phyloP scores from a whole-genome alignment of 75 land plant genomes.

The Sequoia sempervirens region DNA sequence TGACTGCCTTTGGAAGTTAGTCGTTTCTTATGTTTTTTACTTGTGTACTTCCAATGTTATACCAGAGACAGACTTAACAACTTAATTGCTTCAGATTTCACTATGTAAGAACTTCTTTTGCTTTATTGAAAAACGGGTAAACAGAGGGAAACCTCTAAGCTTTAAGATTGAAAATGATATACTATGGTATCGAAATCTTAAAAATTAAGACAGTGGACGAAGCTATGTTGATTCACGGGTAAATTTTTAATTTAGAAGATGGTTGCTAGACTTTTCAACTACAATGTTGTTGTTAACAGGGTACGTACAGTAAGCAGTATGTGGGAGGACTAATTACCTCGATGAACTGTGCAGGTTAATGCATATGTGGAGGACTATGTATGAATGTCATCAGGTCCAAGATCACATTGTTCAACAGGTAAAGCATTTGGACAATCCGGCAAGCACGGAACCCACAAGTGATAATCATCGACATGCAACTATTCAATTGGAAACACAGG shows the following conservation, averaged over 20 bases:
- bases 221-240: not conserved
- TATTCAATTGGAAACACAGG: slow-evolving; percentile 62
- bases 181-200: not conserved
- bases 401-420: slow-evolving; percentile 70
- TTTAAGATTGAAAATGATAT: not conserved
- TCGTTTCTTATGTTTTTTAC: not conserved
- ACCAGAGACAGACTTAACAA: not conserved
- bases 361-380: slow-evolving; percentile 94
- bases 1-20: not conserved
- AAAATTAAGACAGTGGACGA: not conserved
- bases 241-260: not conserved
- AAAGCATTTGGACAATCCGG: slow-evolving; percentile 43
- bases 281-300: not conserved
- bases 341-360: slow-evolving; percentile 49
- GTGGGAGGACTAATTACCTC: not conserved
- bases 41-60: not conserved
- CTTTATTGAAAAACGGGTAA: not conserved
- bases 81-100: not conserved
- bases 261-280: not conserved
- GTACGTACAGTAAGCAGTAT: not conserved
- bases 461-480: slow-evolving; percentile 79
- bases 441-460: slow-evolving; percentile 58
- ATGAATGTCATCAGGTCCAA: slow-evolving; percentile 79
- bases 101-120: not conserved
- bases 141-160: not conserved